These are phyloP conservation scores for Chlorella sorokiniana DNA, from an alignment of 139 green algal species.

Conservation along the genomic window DNA sequence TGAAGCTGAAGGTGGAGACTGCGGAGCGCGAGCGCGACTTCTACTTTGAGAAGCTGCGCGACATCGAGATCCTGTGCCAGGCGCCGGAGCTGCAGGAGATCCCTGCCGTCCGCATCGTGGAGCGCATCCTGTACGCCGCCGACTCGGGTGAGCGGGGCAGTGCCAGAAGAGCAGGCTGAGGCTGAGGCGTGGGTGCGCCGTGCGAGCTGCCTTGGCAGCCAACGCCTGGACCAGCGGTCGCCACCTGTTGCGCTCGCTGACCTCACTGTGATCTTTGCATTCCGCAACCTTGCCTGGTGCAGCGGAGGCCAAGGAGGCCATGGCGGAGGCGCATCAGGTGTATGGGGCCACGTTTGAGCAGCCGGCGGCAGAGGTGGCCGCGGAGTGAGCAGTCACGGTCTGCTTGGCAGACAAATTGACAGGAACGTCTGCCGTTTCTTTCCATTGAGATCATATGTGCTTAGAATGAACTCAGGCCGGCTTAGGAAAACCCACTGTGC, in stretches of 20 bases:
- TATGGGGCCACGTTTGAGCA: slow-evolving; percentile 23
- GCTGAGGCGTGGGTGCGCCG: too few species aligned
- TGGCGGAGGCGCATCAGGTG: slow-evolving; percentile 36
- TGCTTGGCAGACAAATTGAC: too few species aligned
- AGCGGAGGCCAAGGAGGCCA: slow-evolving; percentile 51
- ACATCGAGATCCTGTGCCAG: slow-evolving; percentile 99
- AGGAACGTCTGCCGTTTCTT: too few species aligned
- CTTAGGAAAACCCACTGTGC: too few species aligned
- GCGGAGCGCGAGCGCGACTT: slow-evolving; percentile 88
- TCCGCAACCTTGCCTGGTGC: neutral
- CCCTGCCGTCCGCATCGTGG: slow-evolving; percentile 58
- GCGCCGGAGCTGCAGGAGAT: slow-evolving; percentile 57
- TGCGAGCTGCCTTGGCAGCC: neutral
- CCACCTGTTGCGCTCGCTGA: too few species aligned
- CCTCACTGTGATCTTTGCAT: too few species aligned
- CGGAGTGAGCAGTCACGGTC: neutral
- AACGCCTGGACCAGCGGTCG: neutral
- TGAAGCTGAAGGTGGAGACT: slow-evolving; percentile 82
- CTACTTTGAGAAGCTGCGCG: slow-evolving; percentile 96
- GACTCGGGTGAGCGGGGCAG: slow-evolving; percentile 62
- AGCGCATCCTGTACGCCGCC: slow-evolving; percentile 84
- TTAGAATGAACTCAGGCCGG: neutral
- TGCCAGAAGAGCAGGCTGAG: too few species aligned
- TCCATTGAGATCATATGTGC: neutral
- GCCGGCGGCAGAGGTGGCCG: neutral